phyloP scores from a whole-genome alignment of 2,329 filamentous ascomycete genomes.

The Diaporthe amygdali region DNA sequence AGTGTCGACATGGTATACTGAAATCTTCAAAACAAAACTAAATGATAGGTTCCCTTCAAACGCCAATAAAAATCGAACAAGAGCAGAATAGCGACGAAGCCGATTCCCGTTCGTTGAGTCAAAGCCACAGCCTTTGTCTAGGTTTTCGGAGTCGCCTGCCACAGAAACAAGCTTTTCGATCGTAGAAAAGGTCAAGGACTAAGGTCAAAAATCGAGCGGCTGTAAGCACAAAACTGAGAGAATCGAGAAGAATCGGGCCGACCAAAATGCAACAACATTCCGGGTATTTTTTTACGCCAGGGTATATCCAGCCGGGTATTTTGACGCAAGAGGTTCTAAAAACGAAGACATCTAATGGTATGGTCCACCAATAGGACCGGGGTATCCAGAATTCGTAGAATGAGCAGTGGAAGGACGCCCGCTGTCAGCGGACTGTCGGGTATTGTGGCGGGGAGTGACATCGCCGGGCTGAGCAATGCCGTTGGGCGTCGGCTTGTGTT shows the following conservation, averaged over 20 bases:
- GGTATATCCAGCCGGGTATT: slow-evolving; percentile 71
- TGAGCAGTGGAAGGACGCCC: slow-evolving; percentile 92
- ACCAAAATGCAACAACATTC: slow-evolving; percentile 53
- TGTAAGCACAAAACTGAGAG: slow-evolving; percentile 40
- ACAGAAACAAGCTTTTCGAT: not conserved
- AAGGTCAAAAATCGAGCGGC: slow-evolving; percentile 29
- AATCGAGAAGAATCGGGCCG: slow-evolving; percentile 43
- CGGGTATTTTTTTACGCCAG: slow-evolving; percentile 63
- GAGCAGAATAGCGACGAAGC: slow-evolving; percentile 3
- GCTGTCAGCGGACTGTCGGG: slow-evolving; percentile 87
- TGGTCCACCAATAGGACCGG: slow-evolving; percentile 81
- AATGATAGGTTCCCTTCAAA: slow-evolving; percentile 12
- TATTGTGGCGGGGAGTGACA: slow-evolving; percentile 80
- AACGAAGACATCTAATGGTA: slow-evolving; percentile 73
- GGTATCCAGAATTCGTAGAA: slow-evolving; percentile 96
- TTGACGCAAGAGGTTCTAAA: slow-evolving; percentile 48
- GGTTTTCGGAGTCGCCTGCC: not conserved
- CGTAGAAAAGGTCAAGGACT: slow-evolving; percentile 21
- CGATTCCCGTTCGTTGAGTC: not conserved
- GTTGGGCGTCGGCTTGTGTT: slow-evolving; percentile 63
- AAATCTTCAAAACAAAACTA: slow-evolving; percentile 18
- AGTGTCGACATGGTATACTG: slow-evolving; percentile 19
- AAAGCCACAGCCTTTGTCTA: not conserved
- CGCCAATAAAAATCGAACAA: slow-evolving; percentile 6
- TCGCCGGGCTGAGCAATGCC: slow-evolving; percentile 76